Evolutionary conservation across 2,329 filamentous ascomycete species (phyloP), one percentile per base, ranked within the genome.

Genomic region (Onygena corvina): DNA sequence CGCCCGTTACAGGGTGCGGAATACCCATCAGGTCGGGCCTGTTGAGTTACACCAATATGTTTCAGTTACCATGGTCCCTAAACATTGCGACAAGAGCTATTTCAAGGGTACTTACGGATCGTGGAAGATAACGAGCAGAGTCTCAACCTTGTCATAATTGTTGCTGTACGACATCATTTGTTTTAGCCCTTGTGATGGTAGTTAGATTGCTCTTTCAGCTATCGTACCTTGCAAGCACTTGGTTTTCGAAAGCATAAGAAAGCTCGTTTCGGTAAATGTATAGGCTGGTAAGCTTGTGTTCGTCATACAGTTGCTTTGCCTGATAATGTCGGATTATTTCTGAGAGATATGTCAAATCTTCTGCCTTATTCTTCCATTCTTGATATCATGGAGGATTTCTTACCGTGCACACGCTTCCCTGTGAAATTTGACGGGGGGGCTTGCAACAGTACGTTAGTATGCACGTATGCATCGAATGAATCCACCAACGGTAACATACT

Each of bases 51-150:
- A 56, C 52, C 58, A 54, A 47, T 53, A 49, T n/a, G 29, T 31
- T 31, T 2, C 11, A 3, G 7, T 12, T 21, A 20, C 18, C 11
- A 21, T n/a, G n/a, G 48, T 47, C 49, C 54, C 53, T 46, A 52
- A 53, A 18, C 16, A 3, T 16, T 40, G 35, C 2, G 9, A n/a
- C 23, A 4, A 31, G 34, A 20, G 8, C 12, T 45, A 16, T 4
- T 14, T 18, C 7, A 11, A 16, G 14, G 4, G 38, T 27, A 73
- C 83, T 73, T 67, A 87, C 75, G 90, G 86, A 60, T 95, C 90
- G 64, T 98, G 92, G 50, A 98, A 83, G 44, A 96, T 83, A 8
- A 98, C 71, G 9, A 98, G 63, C 2, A 96, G 72, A 48, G 80
- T 86, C 50, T 76, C 77, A 14, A 77, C 75, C 30, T 76, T 68